Evolutionary conservation across 345 rosid genomes (phyloP).

Genomic region (Brassica cretica): DNA sequence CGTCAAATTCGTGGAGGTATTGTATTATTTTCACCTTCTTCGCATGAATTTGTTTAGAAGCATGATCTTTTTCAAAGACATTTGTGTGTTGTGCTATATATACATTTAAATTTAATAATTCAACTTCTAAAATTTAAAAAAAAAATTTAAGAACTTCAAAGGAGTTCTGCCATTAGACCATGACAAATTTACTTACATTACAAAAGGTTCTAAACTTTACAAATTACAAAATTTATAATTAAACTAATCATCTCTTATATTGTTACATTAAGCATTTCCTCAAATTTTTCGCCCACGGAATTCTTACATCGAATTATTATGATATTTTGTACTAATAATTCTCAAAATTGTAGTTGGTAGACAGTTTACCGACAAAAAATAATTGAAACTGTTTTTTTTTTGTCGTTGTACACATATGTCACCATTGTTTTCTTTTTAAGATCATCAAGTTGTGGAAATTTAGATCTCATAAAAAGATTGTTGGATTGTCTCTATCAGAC

Average conservation of each 20-base stretch:
- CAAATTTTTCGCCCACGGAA: not conserved
- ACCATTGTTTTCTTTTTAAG: not conserved
- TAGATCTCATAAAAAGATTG: not conserved
- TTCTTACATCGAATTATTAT: not conserved
- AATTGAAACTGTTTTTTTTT: not conserved
- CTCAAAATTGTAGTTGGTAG: not conserved
- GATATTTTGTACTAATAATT: not conserved
- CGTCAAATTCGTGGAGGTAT: constrained; percentile 75
- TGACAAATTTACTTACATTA: too few species aligned
- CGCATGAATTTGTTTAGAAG: not conserved
- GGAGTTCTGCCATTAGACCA: too few species aligned
- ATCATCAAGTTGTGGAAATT: not conserved
- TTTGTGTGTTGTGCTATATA: too few species aligned
- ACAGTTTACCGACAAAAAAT: not conserved
- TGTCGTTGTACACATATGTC: not conserved
- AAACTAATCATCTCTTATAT: not conserved
- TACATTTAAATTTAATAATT: too few species aligned
- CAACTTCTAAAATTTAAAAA: too few species aligned
- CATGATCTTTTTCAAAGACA: too few species aligned
- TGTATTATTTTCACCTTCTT: not conserved
- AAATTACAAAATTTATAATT: too few species aligned
- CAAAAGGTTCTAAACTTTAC: too few species aligned
- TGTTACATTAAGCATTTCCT: not conserved
- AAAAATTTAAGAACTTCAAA: too few species aligned
- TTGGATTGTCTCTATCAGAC: constrained; percentile 14